Conservation (phyloP, 768 basidiomycete species). For the Trametes maxima region DNA sequence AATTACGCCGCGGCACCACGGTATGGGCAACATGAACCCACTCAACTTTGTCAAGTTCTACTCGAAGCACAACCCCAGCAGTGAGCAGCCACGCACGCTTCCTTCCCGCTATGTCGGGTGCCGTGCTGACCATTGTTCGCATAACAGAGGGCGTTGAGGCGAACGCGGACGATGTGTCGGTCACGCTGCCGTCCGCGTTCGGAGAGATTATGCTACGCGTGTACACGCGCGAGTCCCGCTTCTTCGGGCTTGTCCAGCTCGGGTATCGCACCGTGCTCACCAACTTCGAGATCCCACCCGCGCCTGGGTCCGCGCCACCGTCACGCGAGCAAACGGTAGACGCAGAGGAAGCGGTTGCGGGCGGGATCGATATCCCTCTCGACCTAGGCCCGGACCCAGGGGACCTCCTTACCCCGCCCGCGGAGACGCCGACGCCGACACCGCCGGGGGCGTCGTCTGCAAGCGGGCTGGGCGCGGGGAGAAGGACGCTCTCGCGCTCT, state of each 20-base stretch:
- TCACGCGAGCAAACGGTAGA: not conserved
- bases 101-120: not conserved
- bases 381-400: slow-evolving; percentile 3
- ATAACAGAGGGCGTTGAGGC: slow-evolving; percentile 43
- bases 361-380: not conserved
- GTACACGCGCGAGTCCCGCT: slow-evolving; percentile 63
- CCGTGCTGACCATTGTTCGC: not conserved
- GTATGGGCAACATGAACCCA: slow-evolving; percentile 72
- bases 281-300: slow-evolving; percentile 17
- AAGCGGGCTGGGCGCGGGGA: not conserved
- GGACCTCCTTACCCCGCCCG: slow-evolving; percentile 37
- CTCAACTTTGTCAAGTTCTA: slow-evolving; percentile 73
- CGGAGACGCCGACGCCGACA: slow-evolving; percentile 41
- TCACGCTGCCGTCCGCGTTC: slow-evolving; percentile 63
- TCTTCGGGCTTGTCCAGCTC: slow-evolving; percentile 64
- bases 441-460: slow-evolving; percentile 26
- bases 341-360: not conserved
- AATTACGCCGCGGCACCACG: slow-evolving; percentile 70
- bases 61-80: slow-evolving; percentile 59
- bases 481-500: slow-evolving; percentile 20
- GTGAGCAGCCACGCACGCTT: slow-evolving; percentile 39
- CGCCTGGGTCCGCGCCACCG: not conserved
- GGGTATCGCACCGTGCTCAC: slow-evolving; percentile 57
- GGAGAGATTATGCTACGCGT: slow-evolving; percentile 71
- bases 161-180: slow-evolving; percentile 60